Base-by-base conservation (phyloP, 2,329 filamentous ascomycete species). In the Alternaria triticina region DNA sequence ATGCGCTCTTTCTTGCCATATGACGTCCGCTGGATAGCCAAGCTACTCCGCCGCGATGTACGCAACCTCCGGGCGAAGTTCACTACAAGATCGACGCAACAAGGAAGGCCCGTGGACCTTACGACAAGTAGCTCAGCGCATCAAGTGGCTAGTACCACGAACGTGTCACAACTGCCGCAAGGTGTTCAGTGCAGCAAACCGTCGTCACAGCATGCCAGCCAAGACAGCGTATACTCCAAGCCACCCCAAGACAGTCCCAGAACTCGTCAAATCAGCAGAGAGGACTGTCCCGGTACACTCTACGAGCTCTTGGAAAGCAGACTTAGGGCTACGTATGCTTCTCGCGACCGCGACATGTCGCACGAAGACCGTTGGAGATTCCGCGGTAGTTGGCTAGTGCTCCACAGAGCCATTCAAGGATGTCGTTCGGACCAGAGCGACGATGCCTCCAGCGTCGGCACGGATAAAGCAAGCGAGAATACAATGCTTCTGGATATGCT, bases 21-120 rank as follows among this genome's bases (percentile, higher is more conserved):
- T 44, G 50, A 54, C 51, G 8, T 64, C 23, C 54, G 40, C n/a
- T 64, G 56, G 64, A 68, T 65, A 10, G 45, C 36, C 28, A 65
- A 62, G 49, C 68, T 73, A 7, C 65, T 74, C 20, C 57, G 52
- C 15, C 72, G 69, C 67, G 71, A 74, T 45, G 9, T 72, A 50
- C 70, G 61, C 54, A 20, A 52, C 4, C 11, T 73, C 12, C 55
- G 61, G 23, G 43, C 56, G 20, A 60, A 60, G 25, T 56, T 6
- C 45, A 59, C 50, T 10, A 49, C 23, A 17, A 63, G 46, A 30
- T 2, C 58, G 13, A 64, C 66, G 46, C 17, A 49, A 5, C 65
- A 61, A 43, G 44, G 47, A 5, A 7, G 17, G 1, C 9, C 17
- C 5, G n/a, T 22, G 1, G 50, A 54, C 20, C 6, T 9, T 13